A percentile compares a stretch with the other conserved stretches of the same genome.
These are phyloP conservation scores for Melanogaster broomeanus DNA, from an alignment of 768 basidiomycete species.

Conservation along the genomic window DNA sequence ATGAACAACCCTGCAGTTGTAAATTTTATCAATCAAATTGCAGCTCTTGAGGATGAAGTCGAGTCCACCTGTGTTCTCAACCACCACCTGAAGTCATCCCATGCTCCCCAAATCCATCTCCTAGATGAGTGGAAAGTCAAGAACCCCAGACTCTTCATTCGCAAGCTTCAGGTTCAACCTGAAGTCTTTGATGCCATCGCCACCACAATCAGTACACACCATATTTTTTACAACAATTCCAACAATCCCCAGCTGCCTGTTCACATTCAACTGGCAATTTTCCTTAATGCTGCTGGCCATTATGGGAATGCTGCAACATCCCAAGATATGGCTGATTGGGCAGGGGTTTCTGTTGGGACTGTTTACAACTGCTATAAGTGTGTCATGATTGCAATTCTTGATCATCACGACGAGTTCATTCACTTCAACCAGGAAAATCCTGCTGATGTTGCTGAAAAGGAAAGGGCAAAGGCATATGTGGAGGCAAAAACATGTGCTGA, in stretches of 20 bases:
- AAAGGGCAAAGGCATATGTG: neutral
- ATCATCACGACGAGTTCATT: slow-evolving; percentile 9
- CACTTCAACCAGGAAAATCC: slow-evolving; percentile 1
- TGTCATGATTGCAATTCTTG: slow-evolving; percentile 14
- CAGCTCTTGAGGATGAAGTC: no score
- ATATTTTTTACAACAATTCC: slow-evolving; percentile 27
- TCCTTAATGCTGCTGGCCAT: slow-evolving; percentile 1
- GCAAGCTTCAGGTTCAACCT: slow-evolving; percentile 27
- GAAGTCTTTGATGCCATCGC: slow-evolving; percentile 24
- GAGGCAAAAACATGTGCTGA: neutral
- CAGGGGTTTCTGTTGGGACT: slow-evolving; percentile 19
- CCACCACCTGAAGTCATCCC: no score
- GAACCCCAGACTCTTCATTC: slow-evolving; percentile 22
- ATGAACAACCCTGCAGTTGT: no score
- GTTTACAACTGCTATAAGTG: slow-evolving; percentile 17
- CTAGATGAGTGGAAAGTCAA: slow-evolving; percentile 9
- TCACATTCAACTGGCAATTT: slow-evolving; percentile 31
- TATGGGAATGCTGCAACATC: slow-evolving; percentile 10
- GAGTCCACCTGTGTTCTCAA: no score
- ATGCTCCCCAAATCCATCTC: slow-evolving; percentile 10
- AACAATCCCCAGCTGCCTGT: slow-evolving; percentile 25
- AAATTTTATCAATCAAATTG: no score
- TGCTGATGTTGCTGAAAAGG: neutral
- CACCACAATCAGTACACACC: slow-evolving; percentile 19
- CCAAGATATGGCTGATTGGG: slow-evolving; percentile 21